phyloP scores from a whole-genome alignment of 805 yeast species.

The Saturnispora hagleri region DNA sequence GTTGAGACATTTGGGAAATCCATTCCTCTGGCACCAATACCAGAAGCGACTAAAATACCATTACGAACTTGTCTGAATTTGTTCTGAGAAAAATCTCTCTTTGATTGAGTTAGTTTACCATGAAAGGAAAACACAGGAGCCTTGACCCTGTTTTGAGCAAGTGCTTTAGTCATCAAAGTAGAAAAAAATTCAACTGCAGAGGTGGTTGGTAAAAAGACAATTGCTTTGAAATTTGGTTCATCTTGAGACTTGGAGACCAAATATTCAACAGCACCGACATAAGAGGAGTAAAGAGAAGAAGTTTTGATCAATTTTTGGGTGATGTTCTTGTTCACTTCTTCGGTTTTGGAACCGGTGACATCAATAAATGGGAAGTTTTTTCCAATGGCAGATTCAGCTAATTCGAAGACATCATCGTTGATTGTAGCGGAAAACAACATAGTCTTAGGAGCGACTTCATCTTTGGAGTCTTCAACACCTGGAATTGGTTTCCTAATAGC shows the following conservation, averaged over 20 bases:
- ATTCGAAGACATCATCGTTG: constrained; percentile 51
- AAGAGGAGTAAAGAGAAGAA: constrained; percentile 45
- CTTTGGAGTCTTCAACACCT: constrained; percentile 10
- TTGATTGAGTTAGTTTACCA: constrained; percentile 64
- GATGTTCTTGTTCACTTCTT: constrained; percentile 62
- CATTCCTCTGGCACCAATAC: constrained; percentile 95
- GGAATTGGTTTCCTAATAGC: constrained; percentile 11
- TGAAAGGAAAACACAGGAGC: constrained; percentile 35
- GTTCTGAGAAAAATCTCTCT: constrained; percentile 35
- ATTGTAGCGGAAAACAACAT: constrained; percentile 85
- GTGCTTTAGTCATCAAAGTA: constrained; percentile 27
- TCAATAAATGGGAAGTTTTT: constrained; percentile 45
- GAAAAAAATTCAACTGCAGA: constrained; percentile 53
- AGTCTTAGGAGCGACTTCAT: constrained; percentile 41
- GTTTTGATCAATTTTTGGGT: constrained; percentile 57
- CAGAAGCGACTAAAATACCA: constrained; percentile 73
- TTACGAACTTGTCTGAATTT: constrained; percentile 27
- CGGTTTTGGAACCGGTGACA: constrained; percentile 61
- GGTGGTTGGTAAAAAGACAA: constrained; percentile 76
- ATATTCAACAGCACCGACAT: constrained; percentile 43
- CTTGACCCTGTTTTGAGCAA: constrained; percentile 14
- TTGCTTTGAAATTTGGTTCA: constrained; percentile 54
- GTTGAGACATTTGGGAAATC: constrained; percentile 85
- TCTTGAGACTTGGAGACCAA: constrained; percentile 33
- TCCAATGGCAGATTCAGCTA: constrained; percentile 55